phyloP scores from a whole-genome alignment of 1,284 basidiomycete species.

The Ustilago tritici region DNA sequence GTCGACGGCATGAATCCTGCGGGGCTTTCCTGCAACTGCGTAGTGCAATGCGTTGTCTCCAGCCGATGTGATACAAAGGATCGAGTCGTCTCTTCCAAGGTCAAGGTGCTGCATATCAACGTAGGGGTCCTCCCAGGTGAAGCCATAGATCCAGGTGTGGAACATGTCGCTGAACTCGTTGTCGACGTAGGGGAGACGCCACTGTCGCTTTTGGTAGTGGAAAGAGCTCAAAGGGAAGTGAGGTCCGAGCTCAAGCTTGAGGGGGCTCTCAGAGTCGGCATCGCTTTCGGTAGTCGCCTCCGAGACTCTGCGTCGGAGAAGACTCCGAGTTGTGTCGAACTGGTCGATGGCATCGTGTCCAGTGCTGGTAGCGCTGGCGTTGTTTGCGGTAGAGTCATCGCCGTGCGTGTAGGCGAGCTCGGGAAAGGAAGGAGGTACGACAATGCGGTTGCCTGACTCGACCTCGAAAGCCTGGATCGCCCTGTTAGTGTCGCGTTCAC shows the following conservation, averaged over 20 bases:
- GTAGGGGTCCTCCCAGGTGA: conserved; percentile 84
- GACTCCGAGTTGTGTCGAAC: conserved; percentile 60
- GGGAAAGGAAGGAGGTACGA: conserved; percentile 67
- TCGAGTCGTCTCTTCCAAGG: conserved; percentile 76
- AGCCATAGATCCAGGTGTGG: conserved; percentile 79
- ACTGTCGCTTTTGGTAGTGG: conserved; percentile 77
- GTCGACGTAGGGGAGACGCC: conserved; percentile 81
- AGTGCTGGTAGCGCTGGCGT: conserved; percentile 45
- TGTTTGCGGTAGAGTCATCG: conserved; percentile 26
- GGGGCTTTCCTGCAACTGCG: conserved; percentile 77
- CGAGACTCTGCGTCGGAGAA: conserved; percentile 70
- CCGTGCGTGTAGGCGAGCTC: conserved; percentile 58
- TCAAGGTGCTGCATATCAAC: conserved; percentile 80
- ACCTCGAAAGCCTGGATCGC: conserved; percentile 78
- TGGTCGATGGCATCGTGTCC: conserved; percentile 68
- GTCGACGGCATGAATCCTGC: conserved; percentile 79
- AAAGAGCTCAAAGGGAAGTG: conserved; percentile 77
- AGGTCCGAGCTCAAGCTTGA: conserved; percentile 61
- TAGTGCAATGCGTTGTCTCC: conserved; percentile 87
- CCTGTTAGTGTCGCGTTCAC: conserved; percentile 76
- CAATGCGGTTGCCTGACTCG: conserved; percentile 76
- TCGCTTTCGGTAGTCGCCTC: conserved; percentile 70
- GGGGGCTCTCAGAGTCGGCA: conserved; percentile 68
- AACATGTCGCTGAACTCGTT: conserved; percentile 81
- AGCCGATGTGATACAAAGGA: conserved; percentile 82